Base-by-base conservation (phyloP, 768 basidiomycete genomes). In the Amanita pseudoporphyria region DNA sequence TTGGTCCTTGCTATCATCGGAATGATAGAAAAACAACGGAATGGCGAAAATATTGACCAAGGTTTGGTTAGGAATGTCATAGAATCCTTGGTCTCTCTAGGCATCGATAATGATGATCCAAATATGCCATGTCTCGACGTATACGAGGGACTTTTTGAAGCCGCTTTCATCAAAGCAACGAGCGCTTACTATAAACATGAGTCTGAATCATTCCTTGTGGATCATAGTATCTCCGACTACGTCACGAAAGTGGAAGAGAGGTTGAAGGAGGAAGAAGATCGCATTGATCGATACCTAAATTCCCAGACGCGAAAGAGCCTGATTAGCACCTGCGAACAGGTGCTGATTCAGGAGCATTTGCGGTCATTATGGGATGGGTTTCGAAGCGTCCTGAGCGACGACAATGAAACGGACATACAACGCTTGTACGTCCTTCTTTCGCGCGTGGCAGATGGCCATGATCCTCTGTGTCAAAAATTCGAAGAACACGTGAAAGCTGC, bases 401-500 rank as follows among this genome's bases (percentile, higher is more conserved):
- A 97, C 66, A 90, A 93, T 65, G 86, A 92, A 51, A 88, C 93
- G 64, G 95, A 98, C 60, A 72, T 99, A 37, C 90, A 90, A 57
- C 78, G 94, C 37, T 96, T 97, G 90, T 97, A 96, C 67, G 74
- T 84, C 7, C 72, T 97, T n/a, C 73, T 98, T 19, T 83, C 87
- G 10, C 85, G 94, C 30, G 94, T 97, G 52, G 80, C 82, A 14
- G 84, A 91, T 57, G 95, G 94, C 5, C 71, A 97, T 51, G 90
- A 95, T 57, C 93, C 92, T 0, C 67, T 97, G 47, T 78, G 91
- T 58, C 87, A 87, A 73, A 84, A 81, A 60, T 99, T 97, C 60
- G 94, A 94, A 68, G 84, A 87, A 56, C 93, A 96, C 64, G 95
- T 98, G 62, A 96, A 95, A 76, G 79, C 81, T 59, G 81, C 88